phyloP scores from a whole-genome alignment of 1,139 yeast species.

The Pichia sp. region DNA sequence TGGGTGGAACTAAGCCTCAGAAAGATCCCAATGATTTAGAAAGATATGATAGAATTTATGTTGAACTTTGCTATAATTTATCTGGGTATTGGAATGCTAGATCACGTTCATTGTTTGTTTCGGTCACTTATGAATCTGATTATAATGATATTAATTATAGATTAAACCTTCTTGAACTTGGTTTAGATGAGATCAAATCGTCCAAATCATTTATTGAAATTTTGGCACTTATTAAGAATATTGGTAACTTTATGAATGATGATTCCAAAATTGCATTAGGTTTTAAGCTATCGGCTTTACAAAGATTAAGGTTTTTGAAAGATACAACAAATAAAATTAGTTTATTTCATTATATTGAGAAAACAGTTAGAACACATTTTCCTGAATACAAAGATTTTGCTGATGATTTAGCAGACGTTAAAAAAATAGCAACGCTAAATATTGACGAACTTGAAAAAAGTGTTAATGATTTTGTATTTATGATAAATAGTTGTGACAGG shows the following conservation, averaged over 20 bases:
- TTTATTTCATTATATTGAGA: conserved; percentile 82
- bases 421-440: conserved; percentile 59
- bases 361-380: conserved; percentile 65
- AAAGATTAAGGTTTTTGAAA: conserved; percentile 78
- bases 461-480: conserved; percentile 55
- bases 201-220: conserved; percentile 64
- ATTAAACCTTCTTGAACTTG: conserved; percentile 60
- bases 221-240: conserved; percentile 68
- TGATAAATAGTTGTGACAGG: conserved; percentile 46
- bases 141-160: conserved; percentile 62
- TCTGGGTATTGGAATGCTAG: conserved; percentile 82
- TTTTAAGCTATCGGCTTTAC: conserved; percentile 75
- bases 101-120: conserved; percentile 66
- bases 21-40: conserved; percentile 61
- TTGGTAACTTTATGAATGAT: conserved; percentile 95
- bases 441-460: conserved; percentile 73
- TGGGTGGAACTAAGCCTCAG: conserved; percentile 36
- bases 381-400: conserved; percentile 74
- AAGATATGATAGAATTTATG: conserved; percentile 72
- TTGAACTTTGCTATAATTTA: conserved; percentile 73
- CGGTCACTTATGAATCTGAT: conserved; percentile 67
- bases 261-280: conserved; percentile 74
- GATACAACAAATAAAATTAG: conserved; percentile 74
- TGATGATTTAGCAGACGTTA: conserved; percentile 64
- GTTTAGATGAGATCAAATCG: conserved; percentile 51